Base-by-base conservation (phyloP, 106 monocot genomes). In the Chionographis japonica region DNA sequence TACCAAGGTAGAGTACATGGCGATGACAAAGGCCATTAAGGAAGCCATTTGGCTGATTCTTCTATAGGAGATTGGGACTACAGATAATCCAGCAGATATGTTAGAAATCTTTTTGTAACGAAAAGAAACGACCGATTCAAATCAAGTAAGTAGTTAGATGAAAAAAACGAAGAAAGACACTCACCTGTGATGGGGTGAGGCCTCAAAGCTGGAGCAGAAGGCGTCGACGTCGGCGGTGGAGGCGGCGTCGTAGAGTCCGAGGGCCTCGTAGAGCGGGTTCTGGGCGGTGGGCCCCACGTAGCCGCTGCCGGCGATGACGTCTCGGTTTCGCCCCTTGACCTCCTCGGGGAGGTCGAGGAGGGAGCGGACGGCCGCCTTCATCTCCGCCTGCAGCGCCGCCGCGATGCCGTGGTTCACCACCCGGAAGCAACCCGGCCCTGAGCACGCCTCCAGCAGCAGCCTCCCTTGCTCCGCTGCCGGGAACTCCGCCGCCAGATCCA, bases 191-290 rank as follows among this genome's bases (percentile, higher is more conserved):
- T 54, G 68, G 19, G 63, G 43, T 38, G 81, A 71, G 2, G 71
- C 78, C 17, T 78, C 70, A 52, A 86, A 72, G 53, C 49, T 42
- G 60, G 74, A 35, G 78, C 81, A 86, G 71, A 86, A 86, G 62
- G 63, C 81, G 39, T 75, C 78, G 38, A 86, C 81, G 60, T 78
- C 86, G 57, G 67, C 36, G 6, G 67, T 41, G 12, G 65, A 60
- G 63, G 69, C 70, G 49, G 81, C 81, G 67, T 86, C 69, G 75
- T 75, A 78, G 59, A 86, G 75, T n/a, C 86, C 81, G 51, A 86
- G 78, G 0, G 86, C 68, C 74, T 82, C 81, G 68, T 82, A 86
- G 13, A 78, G 71, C n/a, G 86, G 86, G 68, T 81, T 82, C 42
- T 49, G 49, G 7, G 53, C 54, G 39, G 72, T 63, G 61, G 81